These are phyloP conservation scores for Hypoxylon sp. DNA, from an alignment of 2,329 filamentous ascomycete species.

Conservation along the genomic window DNA sequence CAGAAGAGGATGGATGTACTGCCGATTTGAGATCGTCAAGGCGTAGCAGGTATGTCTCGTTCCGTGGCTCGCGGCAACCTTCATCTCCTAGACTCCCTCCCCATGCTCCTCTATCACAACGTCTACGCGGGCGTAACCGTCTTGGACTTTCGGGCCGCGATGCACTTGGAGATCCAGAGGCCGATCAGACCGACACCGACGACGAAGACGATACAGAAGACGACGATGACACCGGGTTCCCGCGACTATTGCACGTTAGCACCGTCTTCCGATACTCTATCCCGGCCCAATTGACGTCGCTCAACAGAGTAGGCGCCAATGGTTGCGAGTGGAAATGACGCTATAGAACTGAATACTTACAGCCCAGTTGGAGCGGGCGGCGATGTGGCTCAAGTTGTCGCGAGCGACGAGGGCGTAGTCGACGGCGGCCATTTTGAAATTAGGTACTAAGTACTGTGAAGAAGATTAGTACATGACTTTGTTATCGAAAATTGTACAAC, in stretches of 20 bases:
- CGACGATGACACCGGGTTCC: constrained; percentile 47
- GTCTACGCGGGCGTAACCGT: constrained; percentile 36
- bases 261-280: not conserved
- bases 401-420: constrained; percentile 47
- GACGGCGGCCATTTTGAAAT: constrained; percentile 46
- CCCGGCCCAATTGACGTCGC: not conserved
- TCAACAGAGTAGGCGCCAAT: not conserved
- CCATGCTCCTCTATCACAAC: constrained; percentile 16
- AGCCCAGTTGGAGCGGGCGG: constrained; percentile 46
- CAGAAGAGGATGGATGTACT: constrained; percentile 26
- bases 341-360: constrained; percentile 17
- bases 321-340: not conserved
- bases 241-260: constrained; percentile 38
- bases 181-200: constrained; percentile 43
- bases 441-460: constrained; percentile 25
- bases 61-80: constrained; percentile 25
- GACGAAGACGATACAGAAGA: constrained; percentile 48
- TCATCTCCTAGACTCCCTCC: constrained; percentile 16
- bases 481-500: not conserved
- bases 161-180: constrained; percentile 43
- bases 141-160: constrained; percentile 44
- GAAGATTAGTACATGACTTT: constrained; percentile 21
- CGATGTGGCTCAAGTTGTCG: constrained; percentile 44
- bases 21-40: constrained; percentile 36
- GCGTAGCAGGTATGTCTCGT: constrained; percentile 34